phyloP scores from a whole-genome alignment of 305 asterid genomes.

The Fraxinus velutina region DNA sequence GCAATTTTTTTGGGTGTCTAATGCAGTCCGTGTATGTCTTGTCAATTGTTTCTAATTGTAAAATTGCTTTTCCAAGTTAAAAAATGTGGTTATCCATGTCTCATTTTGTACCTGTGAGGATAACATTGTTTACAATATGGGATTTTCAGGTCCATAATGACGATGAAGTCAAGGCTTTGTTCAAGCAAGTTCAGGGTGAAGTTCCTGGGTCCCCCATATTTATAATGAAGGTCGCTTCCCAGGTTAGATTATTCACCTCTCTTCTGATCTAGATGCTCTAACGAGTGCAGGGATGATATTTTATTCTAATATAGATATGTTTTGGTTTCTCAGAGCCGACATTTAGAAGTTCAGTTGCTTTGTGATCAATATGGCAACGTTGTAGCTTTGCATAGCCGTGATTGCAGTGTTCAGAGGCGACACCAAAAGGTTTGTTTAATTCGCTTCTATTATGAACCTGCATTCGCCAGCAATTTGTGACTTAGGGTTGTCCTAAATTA shows the following conservation, averaged over 20 bases:
- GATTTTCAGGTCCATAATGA: constrained; percentile 77
- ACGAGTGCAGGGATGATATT: constrained; percentile 14
- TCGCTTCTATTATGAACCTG: constrained; percentile 1
- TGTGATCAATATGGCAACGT: constrained; percentile 94
- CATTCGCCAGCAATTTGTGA: neutral
- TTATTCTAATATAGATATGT: constrained; percentile 21
- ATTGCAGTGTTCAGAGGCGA: constrained; percentile 96
- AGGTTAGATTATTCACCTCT: constrained; percentile 51
- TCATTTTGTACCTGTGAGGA: neutral
- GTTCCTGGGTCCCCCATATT: constrained; percentile 99
- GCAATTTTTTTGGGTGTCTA: constrained; percentile 6
- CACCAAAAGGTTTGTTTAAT: constrained; percentile 76
- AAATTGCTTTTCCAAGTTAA: constrained; percentile 10
- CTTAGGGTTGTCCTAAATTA: neutral
- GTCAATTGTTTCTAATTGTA: constrained; percentile 2
- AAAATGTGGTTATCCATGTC: neutral
- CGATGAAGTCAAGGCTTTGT: constrained; percentile 91
- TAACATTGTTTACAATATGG: constrained; percentile 20
- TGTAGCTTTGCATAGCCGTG: constrained; percentile 99
- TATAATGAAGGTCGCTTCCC: constrained; percentile 98
- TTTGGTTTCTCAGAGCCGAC: constrained; percentile 74
- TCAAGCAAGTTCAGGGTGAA: constrained; percentile 99
- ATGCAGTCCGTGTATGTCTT: neutral
- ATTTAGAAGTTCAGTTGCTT: constrained; percentile 94
- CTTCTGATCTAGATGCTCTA: neutral